phyloP scores from a whole-genome alignment of 225 moss, liverwort and hornwort genomes.

The Climacium dendroides region DNA sequence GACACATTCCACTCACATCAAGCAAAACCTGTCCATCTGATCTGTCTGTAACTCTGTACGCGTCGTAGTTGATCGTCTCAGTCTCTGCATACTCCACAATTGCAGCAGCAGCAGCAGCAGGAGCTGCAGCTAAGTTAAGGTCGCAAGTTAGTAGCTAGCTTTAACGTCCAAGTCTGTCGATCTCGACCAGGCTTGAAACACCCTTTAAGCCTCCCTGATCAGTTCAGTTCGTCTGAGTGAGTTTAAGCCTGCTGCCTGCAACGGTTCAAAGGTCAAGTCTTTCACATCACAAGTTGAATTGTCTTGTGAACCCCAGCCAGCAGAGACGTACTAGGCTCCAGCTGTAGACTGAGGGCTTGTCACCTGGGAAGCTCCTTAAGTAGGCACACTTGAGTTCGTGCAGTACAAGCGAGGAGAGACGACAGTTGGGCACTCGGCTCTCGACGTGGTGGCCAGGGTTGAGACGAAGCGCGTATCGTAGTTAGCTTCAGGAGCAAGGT shows the following conservation, averaged over 20 bases:
- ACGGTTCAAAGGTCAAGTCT: constrained; percentile 23
- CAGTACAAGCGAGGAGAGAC: not conserved
- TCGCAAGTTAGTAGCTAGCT: not conserved
- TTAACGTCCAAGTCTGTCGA: not conserved
- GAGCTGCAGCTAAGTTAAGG: not conserved
- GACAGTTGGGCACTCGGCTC: not conserved
- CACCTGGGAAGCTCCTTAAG: constrained; percentile 10
- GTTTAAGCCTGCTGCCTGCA: not conserved
- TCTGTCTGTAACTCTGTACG: not conserved
- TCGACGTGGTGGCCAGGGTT: not conserved
- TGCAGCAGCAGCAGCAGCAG: not conserved
- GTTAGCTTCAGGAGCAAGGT: not conserved
- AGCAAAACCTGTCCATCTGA: not conserved
- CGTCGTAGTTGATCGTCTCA: not conserved
- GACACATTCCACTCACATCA: not conserved
- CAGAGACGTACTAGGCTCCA: not conserved
- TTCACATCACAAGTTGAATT: constrained; percentile 18
- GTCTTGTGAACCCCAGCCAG: constrained; percentile 1
- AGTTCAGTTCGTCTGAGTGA: not conserved
- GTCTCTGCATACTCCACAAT: not conserved
- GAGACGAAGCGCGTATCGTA: not conserved
- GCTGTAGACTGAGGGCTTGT: constrained; percentile 27
- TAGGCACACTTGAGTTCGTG: constrained; percentile 18
- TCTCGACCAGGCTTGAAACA: not conserved
- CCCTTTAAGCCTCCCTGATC: not conserved